Evolutionary conservation across 83 land plant genomes (phyloP).

Genomic region (Diphasiastrum complanatum): DNA sequence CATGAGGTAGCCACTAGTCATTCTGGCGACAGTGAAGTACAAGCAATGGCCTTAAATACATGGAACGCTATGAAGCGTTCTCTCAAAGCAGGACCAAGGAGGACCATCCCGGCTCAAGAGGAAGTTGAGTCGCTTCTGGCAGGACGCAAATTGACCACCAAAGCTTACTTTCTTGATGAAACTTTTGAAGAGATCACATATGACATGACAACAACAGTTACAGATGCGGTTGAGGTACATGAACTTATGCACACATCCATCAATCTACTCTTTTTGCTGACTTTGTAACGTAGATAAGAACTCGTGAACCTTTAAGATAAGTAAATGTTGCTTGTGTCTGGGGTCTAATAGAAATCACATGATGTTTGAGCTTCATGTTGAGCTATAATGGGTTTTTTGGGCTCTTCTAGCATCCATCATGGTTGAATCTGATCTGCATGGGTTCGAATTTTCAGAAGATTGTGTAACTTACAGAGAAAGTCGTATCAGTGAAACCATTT

Average conservation of each 20-base stretch:
- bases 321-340: too few relatives aligned
- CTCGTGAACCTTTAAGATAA: too few relatives aligned
- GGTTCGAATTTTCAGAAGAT: too few relatives aligned
- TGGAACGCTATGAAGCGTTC: slow-evolving; percentile 85
- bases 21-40: slow-evolving; percentile 57
- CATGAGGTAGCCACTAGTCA: slow-evolving; percentile 71
- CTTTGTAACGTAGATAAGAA: too few relatives aligned
- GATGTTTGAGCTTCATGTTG: too few relatives aligned
- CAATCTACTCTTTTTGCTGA: too few relatives aligned
- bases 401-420: too few relatives aligned
- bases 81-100: slow-evolving; percentile 87
- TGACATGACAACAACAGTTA: slow-evolving; percentile 94
- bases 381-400: too few relatives aligned
- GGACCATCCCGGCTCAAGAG: slow-evolving; percentile 78
- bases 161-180: slow-evolving; percentile 91
- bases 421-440: too few relatives aligned
- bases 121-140: slow-evolving; percentile 88
- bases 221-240: slow-evolving; percentile 95
- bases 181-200: slow-evolving; percentile 96
- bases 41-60: slow-evolving; percentile 65
- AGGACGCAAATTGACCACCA: slow-evolving; percentile 72
- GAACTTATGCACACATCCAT: neutral
- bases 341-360: too few relatives aligned
- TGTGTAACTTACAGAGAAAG: too few relatives aligned
- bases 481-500: too few relatives aligned